phyloP scores from a whole-genome alignment of 495 filamentous ascomycete genomes.

The Penicillium canescens region DNA sequence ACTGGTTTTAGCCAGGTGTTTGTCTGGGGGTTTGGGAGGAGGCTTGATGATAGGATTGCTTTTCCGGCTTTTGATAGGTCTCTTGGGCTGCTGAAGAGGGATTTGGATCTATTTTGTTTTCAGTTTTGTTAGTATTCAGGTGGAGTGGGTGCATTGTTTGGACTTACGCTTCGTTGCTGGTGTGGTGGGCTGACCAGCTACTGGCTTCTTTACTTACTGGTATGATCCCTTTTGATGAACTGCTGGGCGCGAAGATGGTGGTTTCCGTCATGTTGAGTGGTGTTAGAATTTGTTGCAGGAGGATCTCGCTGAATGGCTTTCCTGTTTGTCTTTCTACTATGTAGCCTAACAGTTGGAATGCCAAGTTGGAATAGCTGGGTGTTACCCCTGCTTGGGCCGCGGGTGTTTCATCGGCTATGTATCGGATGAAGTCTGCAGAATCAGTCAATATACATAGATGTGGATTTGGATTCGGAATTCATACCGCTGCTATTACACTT shows the following conservation, averaged over 20 bases:
- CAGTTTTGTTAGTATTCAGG: neutral
- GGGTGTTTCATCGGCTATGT: neutral
- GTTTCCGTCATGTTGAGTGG: constrained; percentile 41
- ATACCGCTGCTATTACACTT: constrained; percentile 11
- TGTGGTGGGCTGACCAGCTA: constrained; percentile 15
- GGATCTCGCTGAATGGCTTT: constrained; percentile 36
- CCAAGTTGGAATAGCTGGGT: constrained; percentile 58
- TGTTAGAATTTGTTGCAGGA: constrained; percentile 39
- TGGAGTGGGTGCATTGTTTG: neutral
- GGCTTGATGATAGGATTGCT: constrained; percentile 48
- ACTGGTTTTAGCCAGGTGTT: constrained; percentile 48
- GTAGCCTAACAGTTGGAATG: constrained; percentile 54
- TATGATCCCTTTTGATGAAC: constrained; percentile 39
- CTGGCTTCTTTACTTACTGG: constrained; percentile 28
- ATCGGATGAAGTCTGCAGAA: constrained; percentile 7
- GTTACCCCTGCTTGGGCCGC: constrained; percentile 24
- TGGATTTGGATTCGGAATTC: neutral
- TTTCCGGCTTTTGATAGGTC: constrained; percentile 37
- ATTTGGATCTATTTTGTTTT: constrained; percentile 22
- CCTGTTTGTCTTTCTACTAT: constrained; percentile 52
- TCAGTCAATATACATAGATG: neutral
- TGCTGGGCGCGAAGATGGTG: constrained; percentile 39
- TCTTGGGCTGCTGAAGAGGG: constrained; percentile 29
- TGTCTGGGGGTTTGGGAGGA: constrained; percentile 38
- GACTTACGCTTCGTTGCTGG: constrained; percentile 25